phyloP scores from a whole-genome alignment of 495 filamentous ascomycete genomes.

The Aspergillus olivimuriae region DNA sequence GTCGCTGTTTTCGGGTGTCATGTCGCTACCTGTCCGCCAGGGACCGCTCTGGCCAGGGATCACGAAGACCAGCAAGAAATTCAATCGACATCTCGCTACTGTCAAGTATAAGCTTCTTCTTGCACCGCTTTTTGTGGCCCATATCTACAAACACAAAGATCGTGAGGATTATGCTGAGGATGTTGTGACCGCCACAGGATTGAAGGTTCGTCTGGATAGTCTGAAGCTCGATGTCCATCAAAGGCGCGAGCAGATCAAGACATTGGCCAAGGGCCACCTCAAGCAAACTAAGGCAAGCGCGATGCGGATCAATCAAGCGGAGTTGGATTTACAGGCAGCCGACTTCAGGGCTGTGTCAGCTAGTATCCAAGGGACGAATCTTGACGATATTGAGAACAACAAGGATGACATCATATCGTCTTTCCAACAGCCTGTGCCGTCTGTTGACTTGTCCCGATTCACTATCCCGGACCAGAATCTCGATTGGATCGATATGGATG shows the following conservation, averaged over 20 bases:
- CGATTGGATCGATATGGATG: conserved; percentile 98
- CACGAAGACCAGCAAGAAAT: conserved; percentile 97
- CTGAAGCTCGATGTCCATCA: conserved; percentile 96
- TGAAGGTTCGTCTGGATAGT: conserved; percentile 90
- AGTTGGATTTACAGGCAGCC: conserved; percentile 85
- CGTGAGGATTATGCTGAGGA: conserved; percentile 77
- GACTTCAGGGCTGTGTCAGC: conserved; percentile 93
- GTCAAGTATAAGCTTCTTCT: conserved; percentile 95
- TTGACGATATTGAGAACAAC: conserved; percentile 62
- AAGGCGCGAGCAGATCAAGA: conserved; percentile 83
- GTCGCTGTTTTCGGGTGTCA: conserved; percentile 88
- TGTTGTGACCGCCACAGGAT: conserved; percentile 80
- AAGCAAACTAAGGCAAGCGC: conserved; percentile 73
- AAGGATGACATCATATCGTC: conserved; percentile 50
- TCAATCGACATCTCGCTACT: conserved; percentile 90
- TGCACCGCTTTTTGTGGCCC: conserved; percentile 87
- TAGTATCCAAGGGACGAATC: conserved; percentile 70
- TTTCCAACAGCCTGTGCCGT: conserved; percentile 45
- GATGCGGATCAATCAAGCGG: conserved; percentile 91
- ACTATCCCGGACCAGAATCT: conserved; percentile 91
- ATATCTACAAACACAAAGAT: conserved; percentile 98
- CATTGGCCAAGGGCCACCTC: conserved; percentile 62
- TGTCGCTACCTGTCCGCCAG: conserved; percentile 92
- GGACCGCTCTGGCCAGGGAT: conserved; percentile 82
- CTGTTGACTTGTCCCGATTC: conserved; percentile 78